Evolutionary conservation across 352 stramenopile genomes (phyloP).

Genomic region (Saprolegnia diclina): DNA sequence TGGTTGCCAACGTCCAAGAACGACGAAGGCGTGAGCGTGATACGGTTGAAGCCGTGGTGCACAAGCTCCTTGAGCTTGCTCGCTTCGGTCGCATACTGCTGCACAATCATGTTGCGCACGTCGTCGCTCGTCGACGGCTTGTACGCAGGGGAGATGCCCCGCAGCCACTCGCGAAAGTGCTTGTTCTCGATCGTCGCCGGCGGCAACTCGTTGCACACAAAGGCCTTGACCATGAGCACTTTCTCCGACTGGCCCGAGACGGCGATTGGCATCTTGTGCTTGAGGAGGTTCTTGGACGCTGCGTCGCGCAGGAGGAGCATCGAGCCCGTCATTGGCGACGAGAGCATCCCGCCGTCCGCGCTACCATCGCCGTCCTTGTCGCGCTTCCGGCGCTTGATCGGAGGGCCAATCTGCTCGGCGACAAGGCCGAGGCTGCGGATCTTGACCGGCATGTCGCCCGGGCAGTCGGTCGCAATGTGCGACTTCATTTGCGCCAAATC

Average conservation of each 20-base stretch:
- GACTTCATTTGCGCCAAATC: slow-evolving; percentile 27
- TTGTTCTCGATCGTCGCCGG: slow-evolving; percentile 22
- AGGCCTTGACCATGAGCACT: slow-evolving; percentile 26
- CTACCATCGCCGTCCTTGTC: slow-evolving; percentile 20
- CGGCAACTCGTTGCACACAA: slow-evolving; percentile 27
- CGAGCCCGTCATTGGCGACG: slow-evolving; percentile 8
- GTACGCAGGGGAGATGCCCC: slow-evolving; percentile 23
- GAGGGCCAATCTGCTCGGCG: slow-evolving; percentile 21
- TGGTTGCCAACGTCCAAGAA: slow-evolving; percentile 13
- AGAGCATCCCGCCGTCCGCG: slow-evolving; percentile 2
- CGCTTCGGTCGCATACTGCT: slow-evolving; percentile 22
- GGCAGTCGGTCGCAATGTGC: slow-evolving; percentile 26
- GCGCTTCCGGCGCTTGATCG: slow-evolving; percentile 25
- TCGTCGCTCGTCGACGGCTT: slow-evolving; percentile 18
- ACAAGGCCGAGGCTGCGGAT: slow-evolving; percentile 24
- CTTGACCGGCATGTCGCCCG: slow-evolving; percentile 26
- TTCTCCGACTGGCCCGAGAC: slow-evolving; percentile 15
- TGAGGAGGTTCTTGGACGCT: slow-evolving; percentile 13
- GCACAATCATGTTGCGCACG: slow-evolving; percentile 16
- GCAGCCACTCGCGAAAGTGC: slow-evolving; percentile 25
- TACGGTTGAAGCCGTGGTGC: slow-evolving; percentile 19
- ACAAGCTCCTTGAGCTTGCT: slow-evolving; percentile 25
- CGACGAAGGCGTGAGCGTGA: slow-evolving; percentile 15
- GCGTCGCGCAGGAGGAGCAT: slow-evolving; percentile 22
- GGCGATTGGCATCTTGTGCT: slow-evolving; percentile 10